Evolutionary conservation across 345 rosid species (phyloP).

Genomic region (Combretum micranthum): DNA sequence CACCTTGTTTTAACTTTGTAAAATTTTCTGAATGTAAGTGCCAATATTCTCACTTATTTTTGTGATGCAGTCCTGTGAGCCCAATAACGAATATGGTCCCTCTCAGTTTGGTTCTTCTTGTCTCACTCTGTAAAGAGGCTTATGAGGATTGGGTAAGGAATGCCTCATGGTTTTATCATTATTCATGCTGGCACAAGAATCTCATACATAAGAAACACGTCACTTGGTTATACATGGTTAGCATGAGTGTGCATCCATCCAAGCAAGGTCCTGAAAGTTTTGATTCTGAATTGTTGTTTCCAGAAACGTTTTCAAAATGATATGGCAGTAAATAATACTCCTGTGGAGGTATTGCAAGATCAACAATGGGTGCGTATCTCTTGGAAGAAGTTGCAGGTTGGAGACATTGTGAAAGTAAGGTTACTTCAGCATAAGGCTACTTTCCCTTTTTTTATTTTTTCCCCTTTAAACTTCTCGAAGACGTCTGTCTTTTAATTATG

Average conservation of each 20-base stretch:
- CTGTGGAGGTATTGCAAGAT: slow-evolving; percentile 74
- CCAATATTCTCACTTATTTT: slow-evolving; percentile 14
- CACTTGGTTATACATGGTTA: too few relatives aligned
- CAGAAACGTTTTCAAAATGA: slow-evolving; percentile 98
- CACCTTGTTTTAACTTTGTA: slow-evolving; percentile 1
- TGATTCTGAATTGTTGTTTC: slow-evolving; percentile 22
- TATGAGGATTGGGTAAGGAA: slow-evolving; percentile 85
- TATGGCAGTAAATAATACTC: slow-evolving; percentile 77
- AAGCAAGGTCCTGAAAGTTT: not conserved
- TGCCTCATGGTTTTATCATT: slow-evolving; percentile 7
- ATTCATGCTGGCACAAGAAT: slow-evolving; percentile 4
- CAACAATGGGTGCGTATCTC: slow-evolving; percentile 70
- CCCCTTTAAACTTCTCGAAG: slow-evolving; percentile 6
- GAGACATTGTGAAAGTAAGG: slow-evolving; percentile 85
- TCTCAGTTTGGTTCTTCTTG: slow-evolving; percentile 85
- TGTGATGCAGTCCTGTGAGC: slow-evolving; percentile 83
- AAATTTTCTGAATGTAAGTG: slow-evolving; percentile 11
- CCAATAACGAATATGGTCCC: slow-evolving; percentile 95
- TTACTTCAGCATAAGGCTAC: not conserved
- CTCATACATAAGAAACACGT: too few relatives aligned
- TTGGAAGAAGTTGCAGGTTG: slow-evolving; percentile 97
- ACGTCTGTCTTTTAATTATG: slow-evolving; percentile 2
- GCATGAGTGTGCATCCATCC: too few relatives aligned
- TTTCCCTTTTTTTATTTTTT: slow-evolving; percentile 6
- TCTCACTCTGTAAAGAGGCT: slow-evolving; percentile 96